Conservation (phyloP, 352 stramenopile genomes). For the Phytophthora lateralis region DNA sequence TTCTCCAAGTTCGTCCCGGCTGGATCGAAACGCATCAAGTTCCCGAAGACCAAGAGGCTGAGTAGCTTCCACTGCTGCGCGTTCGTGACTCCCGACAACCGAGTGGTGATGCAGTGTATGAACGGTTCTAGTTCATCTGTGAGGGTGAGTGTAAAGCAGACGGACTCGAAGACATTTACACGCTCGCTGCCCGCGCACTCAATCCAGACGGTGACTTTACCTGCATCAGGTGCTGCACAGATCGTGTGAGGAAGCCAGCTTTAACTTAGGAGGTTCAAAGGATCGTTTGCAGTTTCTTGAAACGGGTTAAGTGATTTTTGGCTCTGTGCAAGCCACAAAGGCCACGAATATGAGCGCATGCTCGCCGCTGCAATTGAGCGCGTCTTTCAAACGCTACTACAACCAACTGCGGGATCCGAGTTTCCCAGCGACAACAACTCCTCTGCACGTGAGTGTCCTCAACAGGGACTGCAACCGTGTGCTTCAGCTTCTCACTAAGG, state of each 20-base stretch:
- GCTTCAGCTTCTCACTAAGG: slow-evolving; percentile 19
- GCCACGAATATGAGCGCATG: slow-evolving; percentile 9
- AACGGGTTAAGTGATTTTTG: not conserved
- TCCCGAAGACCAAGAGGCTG: slow-evolving; percentile 39
- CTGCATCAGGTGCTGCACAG: not conserved
- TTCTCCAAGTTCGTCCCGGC: slow-evolving; percentile 71
- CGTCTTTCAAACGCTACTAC: slow-evolving; percentile 42
- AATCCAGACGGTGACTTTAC: slow-evolving; percentile 13
- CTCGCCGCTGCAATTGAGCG: slow-evolving; percentile 30
- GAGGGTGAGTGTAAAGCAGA: slow-evolving; percentile 42
- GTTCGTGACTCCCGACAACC: slow-evolving; percentile 51
- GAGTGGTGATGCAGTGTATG: slow-evolving; percentile 42
- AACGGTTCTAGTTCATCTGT: too few relatives aligned
- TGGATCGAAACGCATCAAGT: slow-evolving; percentile 45
- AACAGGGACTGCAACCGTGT: slow-evolving; percentile 31
- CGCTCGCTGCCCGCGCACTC: slow-evolving; percentile 6
- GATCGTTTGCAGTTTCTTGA: not conserved
- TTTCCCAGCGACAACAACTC: slow-evolving; percentile 25
- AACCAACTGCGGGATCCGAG: slow-evolving; percentile 27
- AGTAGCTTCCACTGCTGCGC: slow-evolving; percentile 40
- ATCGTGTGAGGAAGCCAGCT: too few relatives aligned
- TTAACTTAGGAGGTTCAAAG: too few relatives aligned
- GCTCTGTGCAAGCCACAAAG: not conserved
- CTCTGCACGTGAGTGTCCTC: slow-evolving; percentile 38
- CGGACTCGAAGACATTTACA: slow-evolving; percentile 28